Conservation (phyloP, 2,329 filamentous ascomycete species). For the Verticillium longisporum region DNA sequence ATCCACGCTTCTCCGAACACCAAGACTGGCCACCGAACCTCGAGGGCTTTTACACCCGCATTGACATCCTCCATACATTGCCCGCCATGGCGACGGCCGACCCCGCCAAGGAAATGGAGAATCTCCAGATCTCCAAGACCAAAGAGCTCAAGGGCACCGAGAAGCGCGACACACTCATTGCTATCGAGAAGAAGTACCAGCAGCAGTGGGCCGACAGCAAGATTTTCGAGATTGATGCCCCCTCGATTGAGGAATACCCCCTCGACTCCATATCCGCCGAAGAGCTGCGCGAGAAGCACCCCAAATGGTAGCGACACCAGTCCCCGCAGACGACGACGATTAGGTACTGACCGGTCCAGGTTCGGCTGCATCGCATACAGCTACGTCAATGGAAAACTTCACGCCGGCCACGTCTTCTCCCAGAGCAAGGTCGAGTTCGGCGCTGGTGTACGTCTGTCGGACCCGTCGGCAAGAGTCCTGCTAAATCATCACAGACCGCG, state of each 20-base stretch:
- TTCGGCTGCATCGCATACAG: conserved; percentile 35
- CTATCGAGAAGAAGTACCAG: conserved; percentile 89
- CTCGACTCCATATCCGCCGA: conserved; percentile 65
- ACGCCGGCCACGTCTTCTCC: conserved; percentile 90
- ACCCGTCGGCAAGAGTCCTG: neutral
- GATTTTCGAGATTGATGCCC: conserved; percentile 83
- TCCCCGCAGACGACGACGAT: neutral
- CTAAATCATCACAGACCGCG: conserved; percentile 26
- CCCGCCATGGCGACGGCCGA: conserved; percentile 35
- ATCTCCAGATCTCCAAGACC: conserved; percentile 47
- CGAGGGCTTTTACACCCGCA: neutral
- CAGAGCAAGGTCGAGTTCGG: conserved; percentile 91
- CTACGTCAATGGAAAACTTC: conserved; percentile 83
- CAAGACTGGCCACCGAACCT: neutral
- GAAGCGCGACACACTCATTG: conserved; percentile 76
- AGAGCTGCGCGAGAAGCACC: conserved; percentile 71
- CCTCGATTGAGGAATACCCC: conserved; percentile 69
- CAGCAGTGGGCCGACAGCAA: conserved; percentile 69
- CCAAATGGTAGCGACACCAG: conserved; percentile 70
- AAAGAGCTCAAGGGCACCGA: conserved; percentile 66
- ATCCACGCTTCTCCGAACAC: neutral
- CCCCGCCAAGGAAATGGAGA: conserved; percentile 42
- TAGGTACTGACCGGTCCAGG: neutral
- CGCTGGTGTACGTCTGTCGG: conserved; percentile 53
- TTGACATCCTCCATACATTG: neutral